These are phyloP conservation scores for Ophiostoma himal-ulmi DNA, from an alignment of 2,329 filamentous ascomycete genomes.

Conservation along the genomic window DNA sequence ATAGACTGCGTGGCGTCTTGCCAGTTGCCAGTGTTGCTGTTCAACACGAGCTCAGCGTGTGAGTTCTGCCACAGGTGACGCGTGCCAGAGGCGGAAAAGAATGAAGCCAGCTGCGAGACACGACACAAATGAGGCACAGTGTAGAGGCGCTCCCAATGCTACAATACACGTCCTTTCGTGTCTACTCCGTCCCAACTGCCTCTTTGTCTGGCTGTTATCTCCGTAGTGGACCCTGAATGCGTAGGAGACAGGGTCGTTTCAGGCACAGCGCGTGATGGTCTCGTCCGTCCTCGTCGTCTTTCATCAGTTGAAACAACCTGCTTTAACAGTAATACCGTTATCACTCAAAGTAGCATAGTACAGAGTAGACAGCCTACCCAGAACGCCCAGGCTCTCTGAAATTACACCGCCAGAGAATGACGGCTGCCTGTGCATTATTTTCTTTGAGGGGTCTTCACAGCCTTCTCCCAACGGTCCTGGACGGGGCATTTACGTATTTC, in stretches of 20 bases:
- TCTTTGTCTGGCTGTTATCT: background rate
- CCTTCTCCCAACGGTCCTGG: background rate
- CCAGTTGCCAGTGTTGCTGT: background rate
- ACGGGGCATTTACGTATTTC: background rate
- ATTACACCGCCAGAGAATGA: background rate
- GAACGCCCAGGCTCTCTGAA: background rate
- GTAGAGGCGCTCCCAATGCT: no score
- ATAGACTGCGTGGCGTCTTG: background rate
- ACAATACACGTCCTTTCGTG: background rate
- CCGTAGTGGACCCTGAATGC: background rate
- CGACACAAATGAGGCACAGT: background rate
- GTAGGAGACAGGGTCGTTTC: background rate
- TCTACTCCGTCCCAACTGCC: background rate
- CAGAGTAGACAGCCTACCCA: background rate
- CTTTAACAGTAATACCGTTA: background rate
- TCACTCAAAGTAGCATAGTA: background rate
- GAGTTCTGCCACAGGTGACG: background rate
- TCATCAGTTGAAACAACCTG: background rate
- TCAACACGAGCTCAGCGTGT: background rate
- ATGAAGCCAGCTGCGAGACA: background rate
- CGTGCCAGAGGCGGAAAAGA: background rate
- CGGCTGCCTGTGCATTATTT: background rate
- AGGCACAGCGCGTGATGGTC: slow-evolving; percentile 1
- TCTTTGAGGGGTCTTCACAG: slow-evolving; percentile 9
- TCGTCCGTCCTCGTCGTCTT: background rate